Base-by-base conservation (phyloP, 179 eudicot genomes). In the Sideroxylon spinosum region DNA sequence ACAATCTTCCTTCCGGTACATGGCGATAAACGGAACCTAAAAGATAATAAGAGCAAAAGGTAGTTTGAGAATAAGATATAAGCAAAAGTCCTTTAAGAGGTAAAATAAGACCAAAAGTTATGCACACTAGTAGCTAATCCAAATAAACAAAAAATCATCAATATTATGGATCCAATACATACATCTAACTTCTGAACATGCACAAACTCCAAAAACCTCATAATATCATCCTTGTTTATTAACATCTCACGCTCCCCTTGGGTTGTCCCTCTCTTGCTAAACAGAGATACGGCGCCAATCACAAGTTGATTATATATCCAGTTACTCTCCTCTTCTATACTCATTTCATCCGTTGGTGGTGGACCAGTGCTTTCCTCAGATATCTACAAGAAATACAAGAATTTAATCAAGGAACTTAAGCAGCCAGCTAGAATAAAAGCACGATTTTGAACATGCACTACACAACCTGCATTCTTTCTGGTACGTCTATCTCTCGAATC, bases 141-240 rank as follows among this genome's bases (percentile, higher is more conserved):
- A 52, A 79, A 19, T 71, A 77, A 83, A 20, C 12, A 37, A 68
- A 37, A 28, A 53, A 37, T n/a, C 28, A 63, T 17, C 26, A 28
- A 28, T 49, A 23, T 16, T 29, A 29, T 32, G 26, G 50, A 10
- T 73, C 6, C 14, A 50, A n/a, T 7, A 82, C 95, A 86, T 82
- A 97, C 99, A 87, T 97, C 98, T 69, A 90, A 84, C 81, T 92
- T 92, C 57, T 94, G 92, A n/a, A 88, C 90, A 83, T 92, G 97
- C 68, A 87, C 87, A 26, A 92, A 86, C 74, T 88, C 91, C 89
- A 97, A 70, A 79, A 94, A 90, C 57, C 88, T 88, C 82, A 82
- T 80, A 37, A 97, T 88, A 67, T 97, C 95, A 56, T 83, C 87
- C 89, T 91, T 94, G 78, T 80, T 77, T 53, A 89, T 71, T 23